Conservation (phyloP, 345 rosid species). For the Carallia brachiata region DNA sequence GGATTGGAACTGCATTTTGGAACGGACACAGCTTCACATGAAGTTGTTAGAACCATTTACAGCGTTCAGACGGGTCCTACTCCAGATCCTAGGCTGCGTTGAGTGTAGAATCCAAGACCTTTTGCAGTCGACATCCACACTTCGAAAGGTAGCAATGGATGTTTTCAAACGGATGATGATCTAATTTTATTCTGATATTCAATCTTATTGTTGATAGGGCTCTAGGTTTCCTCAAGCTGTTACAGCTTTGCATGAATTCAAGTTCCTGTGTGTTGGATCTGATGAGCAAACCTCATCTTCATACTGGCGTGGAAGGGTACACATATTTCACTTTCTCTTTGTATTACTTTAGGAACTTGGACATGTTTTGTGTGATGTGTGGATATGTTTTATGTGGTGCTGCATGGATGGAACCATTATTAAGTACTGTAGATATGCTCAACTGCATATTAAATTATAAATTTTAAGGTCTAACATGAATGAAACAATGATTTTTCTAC, state of each 20-base stretch:
- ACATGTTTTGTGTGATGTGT: too few species aligned
- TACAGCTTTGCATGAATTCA: constrained; percentile 83
- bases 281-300: constrained; percentile 43
- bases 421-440: neutral
- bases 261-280: constrained; percentile 49
- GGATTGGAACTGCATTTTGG: constrained; percentile 73
- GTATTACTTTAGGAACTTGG: neutral
- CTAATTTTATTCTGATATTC: constrained; percentile 13
- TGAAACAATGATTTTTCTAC: too few species aligned
- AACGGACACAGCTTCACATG: constrained; percentile 78
- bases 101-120: constrained; percentile 63
- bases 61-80: constrained; percentile 81
- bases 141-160: constrained; percentile 70
- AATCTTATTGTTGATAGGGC: constrained; percentile 50
- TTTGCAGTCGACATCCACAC: constrained; percentile 83
- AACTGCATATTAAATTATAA: too few species aligned
- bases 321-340: constrained; percentile 11
- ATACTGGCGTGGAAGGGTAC: constrained; percentile 93
- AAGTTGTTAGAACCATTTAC: constrained; percentile 88
- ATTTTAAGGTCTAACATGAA: too few species aligned
- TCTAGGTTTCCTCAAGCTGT: constrained; percentile 84
- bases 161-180: neutral
- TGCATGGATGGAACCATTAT: neutral
- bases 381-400: neutral
- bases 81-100: constrained; percentile 68